Percentiles rank a stretch among this genome's conserved stretches.
phyloP scores from a whole-genome alignment of 2,329 filamentous ascomycete species.

The Pleochaeta shiraiana region DNA sequence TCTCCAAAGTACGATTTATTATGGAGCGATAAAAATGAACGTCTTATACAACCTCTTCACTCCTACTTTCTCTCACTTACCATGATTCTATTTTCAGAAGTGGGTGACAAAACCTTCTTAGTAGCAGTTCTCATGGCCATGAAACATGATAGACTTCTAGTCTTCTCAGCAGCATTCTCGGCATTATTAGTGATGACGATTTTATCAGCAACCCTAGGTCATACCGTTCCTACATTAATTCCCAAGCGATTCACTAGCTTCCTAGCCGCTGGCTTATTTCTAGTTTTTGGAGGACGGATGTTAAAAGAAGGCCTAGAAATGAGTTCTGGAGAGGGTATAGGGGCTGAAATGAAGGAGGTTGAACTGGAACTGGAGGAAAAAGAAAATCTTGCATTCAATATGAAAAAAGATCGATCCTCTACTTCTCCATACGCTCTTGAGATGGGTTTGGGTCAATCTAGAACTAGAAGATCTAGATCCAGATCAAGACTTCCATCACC shows the following conservation, averaged over 20 bases:
- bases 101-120: constrained; percentile 97
- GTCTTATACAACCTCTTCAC: constrained; percentile 59
- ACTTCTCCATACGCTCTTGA: constrained; percentile 60
- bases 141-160: constrained; percentile 83
- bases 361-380: constrained; percentile 88
- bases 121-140: constrained; percentile 97
- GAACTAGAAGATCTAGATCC: constrained; percentile 43
- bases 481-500: constrained; percentile 60
- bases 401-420: constrained; percentile 40
- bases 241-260: constrained; percentile 83
- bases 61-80: constrained; percentile 83
- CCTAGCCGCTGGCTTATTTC: constrained; percentile 64
- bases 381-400: constrained; percentile 51
- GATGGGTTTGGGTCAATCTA: constrained; percentile 47
- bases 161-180: constrained; percentile 86
- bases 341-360: constrained; percentile 96
- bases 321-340: constrained; percentile 72
- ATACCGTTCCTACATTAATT: constrained; percentile 75
- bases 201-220: constrained; percentile 76
- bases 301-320: constrained; percentile 74
- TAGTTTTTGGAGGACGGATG: constrained; percentile 72
- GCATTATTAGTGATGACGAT: constrained; percentile 90
- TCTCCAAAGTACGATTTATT: constrained; percentile 16
- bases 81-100: constrained; percentile 94
- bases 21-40: constrained; percentile 26